Evolutionary conservation across 305 asterid genomes (phyloP).

Genomic region (Withania somnifera): DNA sequence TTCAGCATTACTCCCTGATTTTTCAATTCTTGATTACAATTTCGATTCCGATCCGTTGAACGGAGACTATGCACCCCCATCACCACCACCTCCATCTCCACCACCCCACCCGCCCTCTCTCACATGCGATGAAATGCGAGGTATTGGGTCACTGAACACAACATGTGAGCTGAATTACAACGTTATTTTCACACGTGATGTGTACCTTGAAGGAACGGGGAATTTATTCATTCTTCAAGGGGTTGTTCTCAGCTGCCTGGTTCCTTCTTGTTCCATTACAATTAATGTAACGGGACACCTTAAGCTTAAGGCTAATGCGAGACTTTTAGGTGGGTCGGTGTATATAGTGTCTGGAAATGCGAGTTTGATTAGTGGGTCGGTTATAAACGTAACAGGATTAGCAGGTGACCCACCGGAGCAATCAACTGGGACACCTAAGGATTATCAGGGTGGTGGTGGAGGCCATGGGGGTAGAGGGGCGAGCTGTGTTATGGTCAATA

Average conservation of each 20-base stretch:
- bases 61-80: conserved; percentile 50
- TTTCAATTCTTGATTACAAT: conserved; percentile 38
- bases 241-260: conserved; percentile 43
- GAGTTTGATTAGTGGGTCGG: conserved; percentile 32
- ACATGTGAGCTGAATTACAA: conserved; percentile 65
- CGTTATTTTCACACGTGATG: conserved; percentile 49
- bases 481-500: conserved; percentile 59
- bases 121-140: conserved; percentile 48
- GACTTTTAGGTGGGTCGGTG: conserved; percentile 47
- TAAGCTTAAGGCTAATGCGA: conserved; percentile 29
- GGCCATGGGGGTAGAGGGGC: conserved; percentile 89
- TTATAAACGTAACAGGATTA: conserved; percentile 52
- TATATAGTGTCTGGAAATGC: conserved; percentile 45
- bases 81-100: conserved; percentile 56
- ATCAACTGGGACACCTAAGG: conserved; percentile 52
- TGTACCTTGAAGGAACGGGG: conserved; percentile 43
- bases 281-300: conserved; percentile 53
- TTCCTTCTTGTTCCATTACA: conserved; percentile 40
- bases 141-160: conserved; percentile 62
- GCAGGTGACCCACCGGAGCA: conserved; percentile 42
- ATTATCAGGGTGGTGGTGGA: conserved; percentile 57
- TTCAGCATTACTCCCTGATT: conserved; percentile 16
- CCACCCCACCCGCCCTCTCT: conserved; percentile 46
- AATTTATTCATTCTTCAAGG: conserved; percentile 48
- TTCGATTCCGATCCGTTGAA: conserved; percentile 13